Evolutionary conservation across 768 basidiomycete genomes (phyloP), one percentile per base, ranked within the genome.

Genomic region (Lyophyllum semitale): DNA sequence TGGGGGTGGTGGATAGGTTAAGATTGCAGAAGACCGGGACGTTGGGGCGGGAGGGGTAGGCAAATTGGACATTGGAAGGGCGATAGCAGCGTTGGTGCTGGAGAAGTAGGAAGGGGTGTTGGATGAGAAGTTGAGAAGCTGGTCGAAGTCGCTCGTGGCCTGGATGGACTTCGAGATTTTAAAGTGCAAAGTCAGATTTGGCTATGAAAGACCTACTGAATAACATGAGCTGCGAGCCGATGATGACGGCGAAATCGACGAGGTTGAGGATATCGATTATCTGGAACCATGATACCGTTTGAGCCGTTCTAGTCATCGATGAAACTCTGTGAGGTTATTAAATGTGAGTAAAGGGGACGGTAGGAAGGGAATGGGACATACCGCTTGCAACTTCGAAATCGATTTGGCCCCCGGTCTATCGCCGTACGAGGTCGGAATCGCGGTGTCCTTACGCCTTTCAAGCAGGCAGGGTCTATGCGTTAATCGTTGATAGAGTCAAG

Each of bases 191-290:
- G n/a, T n/a, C n/a, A n/a, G n/a, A n/a, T 60, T 95, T 87, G 71
- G 83, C 78, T 83, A 57, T 2, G 48, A 23, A 46, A 30, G 17
- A 85, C 91, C 62, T 67, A 94, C 93, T 88, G 73, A 97, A 98
- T 17, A 84, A 82, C 85, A 98, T 89, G 57, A 95, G 78, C 66
- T 93, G 91, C 22, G 89, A 85, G 0, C 93, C 93, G 55, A 98
- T 95, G 11, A 92, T 90, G 52, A 99, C 88, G 8, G 91, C 86
- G 75, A 98, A 98, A 15, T 97, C 86, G 48, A 98, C 90, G 40
- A 98, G 78, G 52, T 95, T 88, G 64, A 96, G 84, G 23, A 92
- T 89, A 71, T 95, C 84, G 30, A 96, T 82, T 89, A 97, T 92
- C 64, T 87, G 86, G 56, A 89, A 80, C 68, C 95, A 98, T 8